phyloP scores from a whole-genome alignment of 2,329 filamentous ascomycete genomes.

The Penicillium sp. region DNA sequence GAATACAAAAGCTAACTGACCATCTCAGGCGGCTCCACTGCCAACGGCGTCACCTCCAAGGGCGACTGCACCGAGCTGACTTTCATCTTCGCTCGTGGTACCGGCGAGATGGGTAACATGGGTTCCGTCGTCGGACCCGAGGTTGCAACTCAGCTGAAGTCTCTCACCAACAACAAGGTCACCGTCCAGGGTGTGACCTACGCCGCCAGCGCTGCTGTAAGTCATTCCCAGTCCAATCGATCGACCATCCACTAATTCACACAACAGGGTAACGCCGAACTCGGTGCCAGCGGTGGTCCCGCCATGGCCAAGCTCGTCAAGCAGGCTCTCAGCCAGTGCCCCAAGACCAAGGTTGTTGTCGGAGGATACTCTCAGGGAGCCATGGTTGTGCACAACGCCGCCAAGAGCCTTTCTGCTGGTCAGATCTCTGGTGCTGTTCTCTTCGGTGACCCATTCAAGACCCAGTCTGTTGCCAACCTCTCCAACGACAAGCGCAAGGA shows the following conservation, averaged over 20 bases:
- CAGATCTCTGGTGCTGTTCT: slow-evolving; percentile 45
- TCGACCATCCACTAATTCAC: not conserved
- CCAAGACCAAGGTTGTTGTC: slow-evolving; percentile 35
- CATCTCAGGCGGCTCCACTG: slow-evolving; percentile 28
- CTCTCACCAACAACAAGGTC: slow-evolving; percentile 27
- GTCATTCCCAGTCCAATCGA: not conserved
- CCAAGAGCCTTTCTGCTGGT: slow-evolving; percentile 30
- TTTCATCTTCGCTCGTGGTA: slow-evolving; percentile 48
- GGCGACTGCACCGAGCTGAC: slow-evolving; percentile 45
- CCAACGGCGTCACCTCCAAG: slow-evolving; percentile 43
- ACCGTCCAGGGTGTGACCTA: slow-evolving; percentile 37
- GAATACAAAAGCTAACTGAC: slow-evolving; percentile 13
- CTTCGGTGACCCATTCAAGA: slow-evolving; percentile 51
- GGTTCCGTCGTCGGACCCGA: slow-evolving; percentile 44
- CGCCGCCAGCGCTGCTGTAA: slow-evolving; percentile 28
- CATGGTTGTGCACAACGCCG: slow-evolving; percentile 38
- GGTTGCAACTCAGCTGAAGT: slow-evolving; percentile 27
- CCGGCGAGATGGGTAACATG: slow-evolving; percentile 46
- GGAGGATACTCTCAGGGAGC: slow-evolving; percentile 39
- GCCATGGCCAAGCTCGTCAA: slow-evolving; percentile 33
- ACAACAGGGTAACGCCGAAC: slow-evolving; percentile 25
- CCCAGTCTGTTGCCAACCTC: slow-evolving; percentile 42
- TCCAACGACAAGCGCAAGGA: slow-evolving; percentile 47
- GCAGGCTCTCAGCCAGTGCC: slow-evolving; percentile 32
- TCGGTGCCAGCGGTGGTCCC: slow-evolving; percentile 32